Evolutionary conservation across 768 basidiomycete species (phyloP).

Genomic region (Tylopilus cervinicoccineus): DNA sequence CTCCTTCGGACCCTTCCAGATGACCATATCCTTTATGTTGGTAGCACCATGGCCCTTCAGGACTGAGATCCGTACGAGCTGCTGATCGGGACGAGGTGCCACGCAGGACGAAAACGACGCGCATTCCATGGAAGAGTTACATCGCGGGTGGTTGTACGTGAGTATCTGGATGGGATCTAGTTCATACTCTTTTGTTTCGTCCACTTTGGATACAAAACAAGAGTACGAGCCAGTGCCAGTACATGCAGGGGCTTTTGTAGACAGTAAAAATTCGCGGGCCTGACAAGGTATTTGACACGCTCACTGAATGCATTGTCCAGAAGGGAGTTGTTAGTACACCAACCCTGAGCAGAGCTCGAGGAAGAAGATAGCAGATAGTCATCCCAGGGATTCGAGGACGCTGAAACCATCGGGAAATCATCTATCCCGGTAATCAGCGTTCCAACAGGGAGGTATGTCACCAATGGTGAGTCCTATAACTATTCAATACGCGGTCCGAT

Average conservation of each 20-base stretch:
- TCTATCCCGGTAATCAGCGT: constrained; percentile 63
- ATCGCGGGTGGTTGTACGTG: constrained; percentile 34
- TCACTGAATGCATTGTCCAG: constrained; percentile 24
- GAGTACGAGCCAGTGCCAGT: constrained; percentile 15
- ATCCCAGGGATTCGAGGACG: constrained; percentile 41
- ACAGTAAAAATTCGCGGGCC: background rate
- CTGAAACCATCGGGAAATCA: constrained; percentile 45
- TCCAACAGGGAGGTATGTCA: constrained; percentile 51
- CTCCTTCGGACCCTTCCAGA: constrained; percentile 69
- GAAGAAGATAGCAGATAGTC: constrained; percentile 35
- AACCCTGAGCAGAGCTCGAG: constrained; percentile 39
- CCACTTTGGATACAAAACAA: constrained; percentile 43
- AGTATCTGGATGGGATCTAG: constrained; percentile 57
- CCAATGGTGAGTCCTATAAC: constrained; percentile 57
- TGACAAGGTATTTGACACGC: background rate
- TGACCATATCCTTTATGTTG: constrained; percentile 37
- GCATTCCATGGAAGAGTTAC: constrained; percentile 37
- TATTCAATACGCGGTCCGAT: constrained; percentile 4
- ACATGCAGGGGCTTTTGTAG: constrained; percentile 10
- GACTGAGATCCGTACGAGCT: constrained; percentile 55
- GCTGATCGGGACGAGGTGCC: constrained; percentile 43
- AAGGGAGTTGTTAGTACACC: constrained; percentile 51
- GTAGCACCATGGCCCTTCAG: constrained; percentile 2
- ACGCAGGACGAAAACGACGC: constrained; percentile 45
- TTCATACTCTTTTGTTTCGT: constrained; percentile 39